These are phyloP conservation scores for Populus trichocarpa DNA, from an alignment of 441 rosid species.

Conservation along the genomic window DNA sequence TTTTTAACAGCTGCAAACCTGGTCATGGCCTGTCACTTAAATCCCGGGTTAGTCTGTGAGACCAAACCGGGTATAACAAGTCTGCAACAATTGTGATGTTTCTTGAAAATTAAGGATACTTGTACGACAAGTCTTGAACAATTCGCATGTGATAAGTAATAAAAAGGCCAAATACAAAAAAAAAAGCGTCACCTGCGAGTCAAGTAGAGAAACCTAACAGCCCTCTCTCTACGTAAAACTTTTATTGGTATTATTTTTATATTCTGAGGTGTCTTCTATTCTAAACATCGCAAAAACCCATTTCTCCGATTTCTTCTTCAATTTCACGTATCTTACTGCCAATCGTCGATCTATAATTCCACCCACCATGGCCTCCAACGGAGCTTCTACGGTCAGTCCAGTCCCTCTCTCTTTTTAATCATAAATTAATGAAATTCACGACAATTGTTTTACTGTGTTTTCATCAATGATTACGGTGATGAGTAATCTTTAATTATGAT, in stretches of 20 bases:
- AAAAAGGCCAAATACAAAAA: neutral
- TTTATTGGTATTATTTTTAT: neutral
- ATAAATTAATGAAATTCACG: neutral
- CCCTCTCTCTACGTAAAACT: constrained; percentile 7
- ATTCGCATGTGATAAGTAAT: neutral
- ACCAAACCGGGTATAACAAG: too few relatives aligned
- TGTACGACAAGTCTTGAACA: too few relatives aligned
- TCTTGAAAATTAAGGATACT: too few relatives aligned
- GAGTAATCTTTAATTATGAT: neutral
- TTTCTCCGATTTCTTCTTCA: constrained; percentile 12
- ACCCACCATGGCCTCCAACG: constrained; percentile 66
- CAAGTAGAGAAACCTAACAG: constrained; percentile 57
- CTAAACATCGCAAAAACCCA: neutral
- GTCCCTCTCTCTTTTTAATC: neutral
- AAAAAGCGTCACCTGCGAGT: constrained; percentile 36
- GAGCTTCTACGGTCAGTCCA: constrained; percentile 67
- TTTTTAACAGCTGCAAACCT: too few relatives aligned
- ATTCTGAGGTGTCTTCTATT: neutral
- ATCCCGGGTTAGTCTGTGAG: too few relatives aligned
- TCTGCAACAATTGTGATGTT: too few relatives aligned
- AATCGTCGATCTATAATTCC: constrained; percentile 6
- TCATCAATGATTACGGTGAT: neutral
- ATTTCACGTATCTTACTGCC: constrained; percentile 13
- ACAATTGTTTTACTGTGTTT: neutral
- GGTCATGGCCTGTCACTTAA: too few relatives aligned